Base-by-base conservation (phyloP, 805 yeast species). In the Yamadazyma endophytica region DNA sequence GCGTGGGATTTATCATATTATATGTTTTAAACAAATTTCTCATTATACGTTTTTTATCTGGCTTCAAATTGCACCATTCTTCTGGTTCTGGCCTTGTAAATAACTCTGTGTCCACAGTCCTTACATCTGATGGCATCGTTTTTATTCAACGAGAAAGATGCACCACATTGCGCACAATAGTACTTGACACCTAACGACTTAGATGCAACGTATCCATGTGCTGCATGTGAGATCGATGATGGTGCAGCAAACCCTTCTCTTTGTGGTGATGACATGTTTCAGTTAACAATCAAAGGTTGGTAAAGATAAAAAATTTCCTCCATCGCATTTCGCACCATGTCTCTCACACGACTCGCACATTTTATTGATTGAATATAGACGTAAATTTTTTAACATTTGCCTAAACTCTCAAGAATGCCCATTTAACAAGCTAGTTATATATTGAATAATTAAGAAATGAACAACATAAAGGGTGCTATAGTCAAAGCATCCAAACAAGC, bases 91-190 rank as follows among this genome's bases (percentile, higher is more conserved):
- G 96, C 95, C 70, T 92, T 92, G 70, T 90, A 86, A 42, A 92
- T 70, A 39, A 92, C 97, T 67, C 98, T 82, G 68, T 92, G 97
- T 42, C 98, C 98, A 64, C 98, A 92, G 48, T 89, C 95, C 64
- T 88, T 89, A 68, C 98, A 92, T 68, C 97, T 84, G 43, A 92
- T 95, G 18, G 97, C 95, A 59, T 92, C 98, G 47, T 84, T 86
- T 64, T 90, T 87, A 32, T 87, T 80, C 46, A 92, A 75, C 3
- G 95, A 78, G 47, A 89, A 82, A 33, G 82, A 79, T 34, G 89
- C 77, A 6, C 97, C 95, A 64, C 98, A 92, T 68, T 87, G 92
- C 26, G 97, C 96, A 63, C 98, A 90, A 55, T 88, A 80, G 64
- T 90, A 90, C 52, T 83, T 85, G 48, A 88, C 92, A 35, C 96